Evolutionary conservation across 1,284 basidiomycete genomes (phyloP), one percentile per base, ranked within the genome.

Genomic region (Rhodotorula sp.): DNA sequence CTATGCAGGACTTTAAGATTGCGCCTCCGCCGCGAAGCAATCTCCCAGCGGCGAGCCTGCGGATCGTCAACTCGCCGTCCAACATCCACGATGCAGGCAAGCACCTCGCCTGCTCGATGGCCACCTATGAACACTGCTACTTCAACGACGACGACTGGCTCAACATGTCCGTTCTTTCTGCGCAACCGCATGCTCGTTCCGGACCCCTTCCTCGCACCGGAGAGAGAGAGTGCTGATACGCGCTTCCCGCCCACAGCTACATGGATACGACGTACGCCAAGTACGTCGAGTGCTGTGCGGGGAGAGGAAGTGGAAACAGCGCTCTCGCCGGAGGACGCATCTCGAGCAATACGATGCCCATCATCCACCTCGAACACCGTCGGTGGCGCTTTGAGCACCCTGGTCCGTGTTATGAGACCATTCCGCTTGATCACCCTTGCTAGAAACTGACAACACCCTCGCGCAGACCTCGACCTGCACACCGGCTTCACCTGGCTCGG

Each of bases 21-120:
- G 58, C 62, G 8, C n/a, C 70, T 0, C 63, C 64, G 15, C 62
- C 65, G 21, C 49, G 48, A 12, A 58, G 61, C 10, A 58, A 48
- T 31, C 68, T 75, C 23, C 48, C 65, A 20, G 68, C 70, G 3
- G 70, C 77, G 2, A 51, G 34, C 1, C 65, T 79, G 3, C 67
- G 77, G 26, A 72, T 79, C 59, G 65, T 73, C 72, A 78, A 78
- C 63, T 73, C 78, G 7, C 78, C 78, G 10, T 72, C 76, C 14
- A 73, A 71, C 62, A 58, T 77, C 10, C 67, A 72, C 60, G 73
- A 75, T 52, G 65, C 67, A 0, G 76, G 70, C 26, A 75, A 72
- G 54, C 76, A 76, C 59, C 64, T 74, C 31, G 76, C 76, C 2
- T 78, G 77, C 63, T 67, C 69, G 5, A 58, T 76, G 52, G 76